phyloP scores from a whole-genome alignment of 2,329 filamentous ascomycete genomes.

The Colletotrichum abscissum region DNA sequence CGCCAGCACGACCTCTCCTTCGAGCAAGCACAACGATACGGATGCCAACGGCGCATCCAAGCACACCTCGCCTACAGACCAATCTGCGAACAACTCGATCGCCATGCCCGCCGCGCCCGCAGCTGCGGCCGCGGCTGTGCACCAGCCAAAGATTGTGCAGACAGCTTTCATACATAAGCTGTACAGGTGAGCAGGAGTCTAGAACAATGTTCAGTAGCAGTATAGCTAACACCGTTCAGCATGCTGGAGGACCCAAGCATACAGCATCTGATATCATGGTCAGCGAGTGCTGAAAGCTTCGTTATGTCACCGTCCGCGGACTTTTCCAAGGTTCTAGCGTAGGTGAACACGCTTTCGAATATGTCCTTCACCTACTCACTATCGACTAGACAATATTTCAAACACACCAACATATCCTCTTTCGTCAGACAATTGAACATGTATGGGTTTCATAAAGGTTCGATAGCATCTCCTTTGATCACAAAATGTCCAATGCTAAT shows the following conservation, averaged over 20 bases:
- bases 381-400: conserved; percentile 88
- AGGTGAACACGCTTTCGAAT: conserved; percentile 54
- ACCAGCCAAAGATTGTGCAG: conserved; percentile 97
- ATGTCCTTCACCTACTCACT: neutral
- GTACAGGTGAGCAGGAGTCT: conserved; percentile 79
- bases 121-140: conserved; percentile 78
- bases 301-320: conserved; percentile 98
- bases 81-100: conserved; percentile 45
- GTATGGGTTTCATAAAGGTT: conserved; percentile 99
- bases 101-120: conserved; percentile 63
- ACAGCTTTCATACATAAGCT: conserved; percentile 99
- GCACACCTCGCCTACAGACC: conserved; percentile 53
- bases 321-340: conserved; percentile 98
- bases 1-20: conserved; percentile 40
- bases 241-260: conserved; percentile 97
- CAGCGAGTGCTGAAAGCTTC: conserved; percentile 92
- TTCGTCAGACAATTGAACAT: conserved; percentile 98
- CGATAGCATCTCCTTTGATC: conserved; percentile 30
- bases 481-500: conserved; percentile 20
- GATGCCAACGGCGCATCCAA: conserved; percentile 46
- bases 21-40: conserved; percentile 32
- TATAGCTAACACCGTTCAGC: conserved; percentile 58
- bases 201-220: neutral
- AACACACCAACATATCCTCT: conserved; percentile 98
- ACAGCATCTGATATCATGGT: conserved; percentile 97